Base-by-base conservation (phyloP, 768 basidiomycete genomes). In the Boletus edulis region DNA sequence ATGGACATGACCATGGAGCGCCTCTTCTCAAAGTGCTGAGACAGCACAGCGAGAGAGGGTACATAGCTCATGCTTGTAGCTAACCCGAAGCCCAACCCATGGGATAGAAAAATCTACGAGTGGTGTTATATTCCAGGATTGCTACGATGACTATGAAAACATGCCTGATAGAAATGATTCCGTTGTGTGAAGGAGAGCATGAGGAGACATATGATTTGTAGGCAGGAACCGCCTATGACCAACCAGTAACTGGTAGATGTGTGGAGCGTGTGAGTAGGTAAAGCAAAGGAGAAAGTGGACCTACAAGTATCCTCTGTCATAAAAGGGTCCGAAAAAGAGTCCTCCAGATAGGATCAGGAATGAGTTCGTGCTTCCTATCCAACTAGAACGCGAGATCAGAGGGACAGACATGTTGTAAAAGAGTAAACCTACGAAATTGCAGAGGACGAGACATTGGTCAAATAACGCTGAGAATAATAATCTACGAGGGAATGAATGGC, bases 221-320 rank as follows among this genome's bases (percentile, higher is more conserved):
- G 70, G 31, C 73, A 27, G 7, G 76, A 69, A 0, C 81, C 82
- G 35, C 65, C 68, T 39, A 78, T 74, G 62, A 80, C 74, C 43
- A 83, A 47, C 53, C 72, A 67, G 56, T 77, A 72, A 57, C 78
- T 80, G 52, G 5, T 32, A 22, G 20, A 37, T 5, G 15, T 40
- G 34, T 47, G 32, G 0, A 27, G 14, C 9, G 20, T 15, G 24
- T 15, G 29, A 14, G 39, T 5, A 32, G 20, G 41, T 35, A 14
- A 12, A 31, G 17, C 42, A 18, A 14, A 39, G 27, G 3, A 8
- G 7, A 38, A 37, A 7, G 14, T 17, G 32, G 15, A 52, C 75
- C 22, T 57, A 77, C 78, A 81, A 81, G 65, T 79, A 77, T 35
- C 82, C 83, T 12, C 65, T 71, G 50, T 83, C 83, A 57, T 78